phyloP scores from a whole-genome alignment of 1,139 yeast genomes.

The Protomyces macrosporus region DNA sequence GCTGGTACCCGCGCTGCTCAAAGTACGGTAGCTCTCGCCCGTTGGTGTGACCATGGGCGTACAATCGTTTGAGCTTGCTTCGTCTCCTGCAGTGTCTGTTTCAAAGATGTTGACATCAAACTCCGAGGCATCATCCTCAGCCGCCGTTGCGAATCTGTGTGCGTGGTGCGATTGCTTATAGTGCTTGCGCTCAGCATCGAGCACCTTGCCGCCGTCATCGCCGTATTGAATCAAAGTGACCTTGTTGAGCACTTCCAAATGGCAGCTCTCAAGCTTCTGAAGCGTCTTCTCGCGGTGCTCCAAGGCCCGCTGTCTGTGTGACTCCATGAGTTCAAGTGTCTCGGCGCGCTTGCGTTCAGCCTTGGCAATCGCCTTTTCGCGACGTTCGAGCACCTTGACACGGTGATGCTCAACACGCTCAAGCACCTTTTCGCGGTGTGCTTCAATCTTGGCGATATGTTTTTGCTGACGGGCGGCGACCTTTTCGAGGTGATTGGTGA shows the following conservation, averaged over 20 bases:
- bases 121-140: neutral
- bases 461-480: neutral
- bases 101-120: neutral
- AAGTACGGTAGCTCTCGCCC: neutral
- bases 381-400: neutral
- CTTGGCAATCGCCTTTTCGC: neutral
- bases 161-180: neutral
- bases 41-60: neutral
- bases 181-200: neutral
- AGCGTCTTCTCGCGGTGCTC: neutral
- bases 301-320: neutral
- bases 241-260: neutral
- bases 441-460: neutral
- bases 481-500: neutral
- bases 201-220: neutral
- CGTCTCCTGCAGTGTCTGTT: neutral
- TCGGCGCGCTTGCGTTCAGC: neutral
- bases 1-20: neutral
- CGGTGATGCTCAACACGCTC: neutral
- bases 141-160: neutral
- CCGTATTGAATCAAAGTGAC: neutral
- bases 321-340: neutral
- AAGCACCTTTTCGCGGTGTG: neutral
- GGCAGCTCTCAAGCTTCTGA: neutral
- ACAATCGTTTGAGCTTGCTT: neutral